A percentile compares a stretch with the other conserved stretches of the same genome.
phyloP scores from a whole-genome alignment of 2,329 filamentous ascomycete genomes.

The Coniella lustricola region DNA sequence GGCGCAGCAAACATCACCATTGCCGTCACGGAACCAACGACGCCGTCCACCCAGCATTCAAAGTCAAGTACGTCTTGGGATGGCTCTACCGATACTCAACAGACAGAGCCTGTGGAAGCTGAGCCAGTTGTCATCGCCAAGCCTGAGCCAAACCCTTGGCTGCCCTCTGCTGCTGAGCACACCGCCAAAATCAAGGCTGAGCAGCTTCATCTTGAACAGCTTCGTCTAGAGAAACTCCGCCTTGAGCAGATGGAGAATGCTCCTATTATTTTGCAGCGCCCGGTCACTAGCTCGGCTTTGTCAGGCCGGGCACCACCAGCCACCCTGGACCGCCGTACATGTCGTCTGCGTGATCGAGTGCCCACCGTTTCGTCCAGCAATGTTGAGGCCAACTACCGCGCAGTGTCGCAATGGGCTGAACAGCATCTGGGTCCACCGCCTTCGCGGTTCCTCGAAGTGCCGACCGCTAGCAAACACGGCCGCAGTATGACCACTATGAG shows the following conservation, averaged over 20 bases:
- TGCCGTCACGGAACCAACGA: slow-evolving; percentile 4
- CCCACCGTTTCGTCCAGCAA: slow-evolving; percentile 4
- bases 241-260: background rate
- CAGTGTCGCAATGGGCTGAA: slow-evolving; percentile 12
- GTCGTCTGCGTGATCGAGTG: background rate
- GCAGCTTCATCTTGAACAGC: slow-evolving; percentile 4
- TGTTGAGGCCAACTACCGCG: slow-evolving; percentile 7
- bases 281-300: slow-evolving; percentile 6
- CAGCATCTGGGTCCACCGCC: background rate
- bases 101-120: slow-evolving; percentile 19
- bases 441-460: slow-evolving; percentile 8
- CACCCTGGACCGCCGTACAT: background rate
- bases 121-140: slow-evolving; percentile 23
- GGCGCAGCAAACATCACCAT: slow-evolving; percentile 3
- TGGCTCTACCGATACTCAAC: slow-evolving; percentile 1
- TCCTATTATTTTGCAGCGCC: slow-evolving; percentile 4
- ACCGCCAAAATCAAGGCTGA: slow-evolving; percentile 17
- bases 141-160: slow-evolving; percentile 26
- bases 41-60: background rate
- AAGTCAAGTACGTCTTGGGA: background rate
- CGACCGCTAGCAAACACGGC: background rate
- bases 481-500: background rate
- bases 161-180: slow-evolving; percentile 29
- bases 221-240: background rate
- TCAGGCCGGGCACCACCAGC: background rate